Evolutionary conservation across 1,284 basidiomycete genomes (phyloP).

Genomic region (Papiliotrema flavescens): DNA sequence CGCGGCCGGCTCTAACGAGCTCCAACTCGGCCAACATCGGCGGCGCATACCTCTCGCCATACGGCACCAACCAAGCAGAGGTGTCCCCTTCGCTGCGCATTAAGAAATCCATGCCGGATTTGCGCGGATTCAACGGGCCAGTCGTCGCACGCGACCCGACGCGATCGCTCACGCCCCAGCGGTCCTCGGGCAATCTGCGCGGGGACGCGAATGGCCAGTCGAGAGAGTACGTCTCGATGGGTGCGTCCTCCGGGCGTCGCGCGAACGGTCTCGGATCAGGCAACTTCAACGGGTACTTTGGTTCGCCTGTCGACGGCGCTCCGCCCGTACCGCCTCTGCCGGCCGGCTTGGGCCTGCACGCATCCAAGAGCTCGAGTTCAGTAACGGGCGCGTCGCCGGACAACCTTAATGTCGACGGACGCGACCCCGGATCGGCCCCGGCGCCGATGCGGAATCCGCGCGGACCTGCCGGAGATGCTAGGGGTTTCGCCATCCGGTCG

Average conservation of each 20-base stretch:
- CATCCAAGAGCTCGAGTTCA: conserved; percentile 10
- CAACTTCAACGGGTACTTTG: conserved; percentile 24
- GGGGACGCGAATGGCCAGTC: conserved; percentile 68
- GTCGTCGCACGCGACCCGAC: conserved; percentile 69
- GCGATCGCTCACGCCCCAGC: conserved; percentile 72
- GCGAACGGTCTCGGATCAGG: conserved; percentile 15
- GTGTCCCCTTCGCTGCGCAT: conserved; percentile 63
- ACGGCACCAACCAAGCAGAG: conserved; percentile 55
- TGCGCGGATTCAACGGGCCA: conserved; percentile 55
- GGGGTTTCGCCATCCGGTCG: conserved; percentile 22
- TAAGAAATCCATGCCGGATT: conserved; percentile 89
- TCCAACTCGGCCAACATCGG: conserved; percentile 61
- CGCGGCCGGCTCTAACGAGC: conserved; percentile 43
- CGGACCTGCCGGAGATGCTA: conserved; percentile 42
- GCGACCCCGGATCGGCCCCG: too few species aligned
- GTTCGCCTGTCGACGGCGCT: conserved; percentile 21
- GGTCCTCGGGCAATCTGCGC: conserved; percentile 85
- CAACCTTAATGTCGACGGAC: not conserved
- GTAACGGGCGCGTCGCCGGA: conserved; percentile 4
- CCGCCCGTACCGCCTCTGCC: conserved; percentile 43
- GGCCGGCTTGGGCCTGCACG: conserved; percentile 17
- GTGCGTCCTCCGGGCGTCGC: conserved; percentile 27
- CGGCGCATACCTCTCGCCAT: conserved; percentile 51
- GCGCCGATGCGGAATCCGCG: conserved; percentile 40
- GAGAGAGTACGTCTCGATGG: conserved; percentile 41